Percentiles rank a stretch among this genome's conserved stretches.
Conservation (phyloP, 2,329 filamentous ascomycete genomes). For the Fusarium sp. region DNA sequence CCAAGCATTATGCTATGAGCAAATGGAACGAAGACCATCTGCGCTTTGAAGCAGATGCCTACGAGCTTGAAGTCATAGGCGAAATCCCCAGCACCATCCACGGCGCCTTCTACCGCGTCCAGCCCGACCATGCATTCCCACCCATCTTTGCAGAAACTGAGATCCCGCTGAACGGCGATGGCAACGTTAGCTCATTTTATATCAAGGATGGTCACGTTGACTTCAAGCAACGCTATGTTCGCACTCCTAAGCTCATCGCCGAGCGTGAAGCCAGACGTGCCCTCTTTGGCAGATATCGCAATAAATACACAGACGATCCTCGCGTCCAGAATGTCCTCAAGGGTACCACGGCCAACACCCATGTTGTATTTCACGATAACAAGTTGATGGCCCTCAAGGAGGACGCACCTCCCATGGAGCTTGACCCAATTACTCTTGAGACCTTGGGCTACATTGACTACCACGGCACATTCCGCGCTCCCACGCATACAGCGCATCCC, state of each 20-base stretch:
- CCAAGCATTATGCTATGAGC: constrained; percentile 17
- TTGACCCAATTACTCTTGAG: constrained; percentile 15
- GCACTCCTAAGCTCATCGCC: constrained; percentile 11
- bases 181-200: constrained; percentile 9
- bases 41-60: constrained; percentile 13
- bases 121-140: constrained; percentile 12
- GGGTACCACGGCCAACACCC: not conserved
- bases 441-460: constrained; percentile 9
- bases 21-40: constrained; percentile 18
- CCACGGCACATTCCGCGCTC: not conserved
- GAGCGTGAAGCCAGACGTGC: constrained; percentile 12
- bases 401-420: not conserved
- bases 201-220: constrained; percentile 15
- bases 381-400: not conserved
- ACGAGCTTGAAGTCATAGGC: constrained; percentile 12
- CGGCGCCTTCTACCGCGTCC: constrained; percentile 14
- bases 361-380: not conserved
- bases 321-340: not conserved
- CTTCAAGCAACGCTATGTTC: constrained; percentile 20
- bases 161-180: constrained; percentile 13
- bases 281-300: constrained; percentile 16
- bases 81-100: constrained; percentile 8
- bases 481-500: constrained; percentile 9
- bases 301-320: not conserved
- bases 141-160: constrained; percentile 14